Evolutionary conservation across 352 stramenopile species (phyloP).

Genomic region (Poterioochromonas sp.): DNA sequence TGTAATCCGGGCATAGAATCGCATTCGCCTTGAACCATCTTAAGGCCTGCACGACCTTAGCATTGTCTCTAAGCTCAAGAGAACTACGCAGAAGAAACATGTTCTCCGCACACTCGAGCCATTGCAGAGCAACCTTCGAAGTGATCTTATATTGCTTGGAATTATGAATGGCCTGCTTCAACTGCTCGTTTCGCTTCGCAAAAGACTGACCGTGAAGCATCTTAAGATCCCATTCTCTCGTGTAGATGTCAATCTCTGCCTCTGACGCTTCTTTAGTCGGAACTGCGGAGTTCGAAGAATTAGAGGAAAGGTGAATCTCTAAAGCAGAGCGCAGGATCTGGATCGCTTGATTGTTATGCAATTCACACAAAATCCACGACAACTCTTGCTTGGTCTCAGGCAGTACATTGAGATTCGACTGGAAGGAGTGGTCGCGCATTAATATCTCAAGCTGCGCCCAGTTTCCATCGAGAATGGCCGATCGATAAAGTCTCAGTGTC

Average conservation of each 20-base stretch:
- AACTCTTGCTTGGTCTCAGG: background rate
- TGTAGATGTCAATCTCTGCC: no score
- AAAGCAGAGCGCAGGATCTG: background rate
- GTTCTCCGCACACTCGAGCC: background rate
- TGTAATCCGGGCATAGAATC: background rate
- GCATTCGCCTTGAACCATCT: background rate
- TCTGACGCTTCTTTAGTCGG: background rate
- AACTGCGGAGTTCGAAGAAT: background rate
- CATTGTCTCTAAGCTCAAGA: background rate
- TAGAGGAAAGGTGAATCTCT: background rate
- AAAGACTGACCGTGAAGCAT: background rate
- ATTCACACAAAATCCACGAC: background rate
- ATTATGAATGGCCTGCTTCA: background rate
- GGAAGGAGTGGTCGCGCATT: background rate
- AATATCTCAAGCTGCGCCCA: background rate
- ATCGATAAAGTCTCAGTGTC: background rate
- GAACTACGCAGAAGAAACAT: background rate
- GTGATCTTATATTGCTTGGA: background rate
- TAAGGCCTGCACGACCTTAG: background rate
- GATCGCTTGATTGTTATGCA: slow-evolving; percentile 2
- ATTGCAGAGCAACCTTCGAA: background rate
- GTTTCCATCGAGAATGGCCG: background rate
- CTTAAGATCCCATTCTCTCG: background rate
- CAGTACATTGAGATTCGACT: background rate
- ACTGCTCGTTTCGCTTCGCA: background rate